These are phyloP conservation scores for Penicillium sp. DNA, from an alignment of 2,329 filamentous ascomycete species.

Conservation along the genomic window DNA sequence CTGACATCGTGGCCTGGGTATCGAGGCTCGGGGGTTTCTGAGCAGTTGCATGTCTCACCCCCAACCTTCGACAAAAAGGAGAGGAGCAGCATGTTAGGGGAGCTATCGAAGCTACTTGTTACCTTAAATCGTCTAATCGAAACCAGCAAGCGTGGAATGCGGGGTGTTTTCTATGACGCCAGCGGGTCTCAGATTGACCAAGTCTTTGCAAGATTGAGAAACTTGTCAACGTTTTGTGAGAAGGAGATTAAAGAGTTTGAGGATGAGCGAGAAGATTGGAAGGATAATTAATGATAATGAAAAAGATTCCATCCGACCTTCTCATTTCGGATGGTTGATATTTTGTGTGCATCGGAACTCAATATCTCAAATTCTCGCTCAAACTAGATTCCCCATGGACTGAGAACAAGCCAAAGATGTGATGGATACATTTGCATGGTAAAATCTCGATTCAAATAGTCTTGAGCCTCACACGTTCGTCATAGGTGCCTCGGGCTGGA, in stretches of 20 bases:
- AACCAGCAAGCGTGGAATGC: neutral
- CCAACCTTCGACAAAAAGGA: neutral
- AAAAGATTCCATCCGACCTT: neutral
- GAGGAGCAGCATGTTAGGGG: neutral
- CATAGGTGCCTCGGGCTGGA: neutral
- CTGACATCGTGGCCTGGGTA: neutral
- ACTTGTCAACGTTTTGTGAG: neutral
- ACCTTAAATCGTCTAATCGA: neutral
- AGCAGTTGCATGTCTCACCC: neutral
- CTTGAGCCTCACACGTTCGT: neutral
- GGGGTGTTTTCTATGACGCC: neutral
- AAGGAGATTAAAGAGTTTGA: neutral
- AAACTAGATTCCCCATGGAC: neutral
- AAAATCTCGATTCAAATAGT: neutral
- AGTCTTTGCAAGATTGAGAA: neutral
- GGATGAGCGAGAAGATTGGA: neutral
- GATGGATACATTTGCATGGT: neutral
- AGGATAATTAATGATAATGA: neutral
- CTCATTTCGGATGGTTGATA: neutral
- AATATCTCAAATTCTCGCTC: neutral
- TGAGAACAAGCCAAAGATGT: neutral
- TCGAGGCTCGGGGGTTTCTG: neutral
- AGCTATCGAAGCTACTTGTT: neutral
- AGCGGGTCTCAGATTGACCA: neutral
- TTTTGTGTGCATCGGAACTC: neutral